Base-by-base conservation (phyloP, 2,329 filamentous ascomycete genomes). In the Verticillium klebahnii region DNA sequence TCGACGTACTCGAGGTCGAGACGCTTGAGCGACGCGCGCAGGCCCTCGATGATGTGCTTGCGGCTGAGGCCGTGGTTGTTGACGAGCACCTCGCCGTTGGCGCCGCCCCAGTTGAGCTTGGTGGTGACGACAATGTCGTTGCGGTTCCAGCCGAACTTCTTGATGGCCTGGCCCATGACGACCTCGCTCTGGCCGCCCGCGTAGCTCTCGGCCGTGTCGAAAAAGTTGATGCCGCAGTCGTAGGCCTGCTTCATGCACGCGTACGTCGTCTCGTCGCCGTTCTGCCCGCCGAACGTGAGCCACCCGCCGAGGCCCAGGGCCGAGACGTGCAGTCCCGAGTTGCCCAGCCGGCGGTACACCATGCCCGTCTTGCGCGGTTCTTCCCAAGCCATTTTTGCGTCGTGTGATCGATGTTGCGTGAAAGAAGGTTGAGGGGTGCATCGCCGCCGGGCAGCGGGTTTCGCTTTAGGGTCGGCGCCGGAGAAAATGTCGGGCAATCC, bases 231-330 rank as follows among this genome's bases (percentile, higher is more conserved):
- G 2, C 85, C 85, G 57, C 77, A 72, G 63, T 87, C 82, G 65
- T 84, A 87, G 1, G 85, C 85, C 54, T 82, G 79, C 75, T 87
- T 85, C 82, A 87, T 84, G 69, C 84, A 87, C 56, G 80, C 80
- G 69, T 84, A 86, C 0, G 86, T 82, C 64, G 81, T 82, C 60
- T 88, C 85, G 67, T 87, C 82, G 54, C 83, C 82, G n/a, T 87
- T 83, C 66, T 88, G 84, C 3, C 86, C 87, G 59, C 87, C 87
- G 64, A 88, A 89, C 1, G 88, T 90, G 59, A 90, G 77, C 85
- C 85, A 86, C 56, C 84, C 81, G 39, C 85, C 89, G 0, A 91
- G 77, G 1, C 85, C 84, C 56, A 91, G 86, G 11, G 83, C 85
- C 12, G 87, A 90, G 50, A 90, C 86, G 69, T 90, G 85, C 5